Base-by-base conservation (phyloP, 345 rosid genomes). In the Heritiera fomes region DNA sequence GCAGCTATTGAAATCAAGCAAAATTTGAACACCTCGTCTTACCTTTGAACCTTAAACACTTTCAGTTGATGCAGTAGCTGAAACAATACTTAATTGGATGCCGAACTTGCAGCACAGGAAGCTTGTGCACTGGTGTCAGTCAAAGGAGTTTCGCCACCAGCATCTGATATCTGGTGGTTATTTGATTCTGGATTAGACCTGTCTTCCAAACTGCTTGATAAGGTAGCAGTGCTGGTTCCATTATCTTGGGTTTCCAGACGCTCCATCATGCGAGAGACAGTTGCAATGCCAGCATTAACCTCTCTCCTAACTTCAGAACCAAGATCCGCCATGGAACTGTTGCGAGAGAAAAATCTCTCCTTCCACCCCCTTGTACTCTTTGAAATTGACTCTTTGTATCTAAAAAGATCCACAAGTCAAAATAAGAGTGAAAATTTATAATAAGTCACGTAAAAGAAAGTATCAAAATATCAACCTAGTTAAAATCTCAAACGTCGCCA, bases 351-450 rank as follows among this genome's bases (percentile, higher is more conserved):
- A 78, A 94, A 86, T 81, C 89, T 88, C 79, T 96, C 99, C 79
- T 89, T 96, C 99, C 98, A 96, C 75, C 87, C 97, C 82, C 95
- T 86, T 59, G 99, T 94, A 84, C 97, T 88, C 91, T 90, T 96
- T 75, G 98, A 88, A 84, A 96, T 88, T 0, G 99, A 94, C 75
- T 96, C 99, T 82, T 91, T 96, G 85, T 92, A 96, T 85, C 99
- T 96, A 70, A 61, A 77, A 52, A 58, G 50, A 65, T 64, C 17
- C 63, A 55, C 1, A 49, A 50, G 46, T 65, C 14, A 53, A 64
- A 62, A 50, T 14, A 11, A 2, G 6, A 15, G 34, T 1, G 18
- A 17, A 34, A 59, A 43, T 40, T 45, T 69, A 58, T 52, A 28
- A 70, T 2, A 17, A 58, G 58, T 5, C 12, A 69, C 58, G 49